Percentiles rank a stretch among this genome's conserved stretches.
Evolutionary conservation across 306 rosid species (phyloP).

Genomic region (Coriaria nepalensis): DNA sequence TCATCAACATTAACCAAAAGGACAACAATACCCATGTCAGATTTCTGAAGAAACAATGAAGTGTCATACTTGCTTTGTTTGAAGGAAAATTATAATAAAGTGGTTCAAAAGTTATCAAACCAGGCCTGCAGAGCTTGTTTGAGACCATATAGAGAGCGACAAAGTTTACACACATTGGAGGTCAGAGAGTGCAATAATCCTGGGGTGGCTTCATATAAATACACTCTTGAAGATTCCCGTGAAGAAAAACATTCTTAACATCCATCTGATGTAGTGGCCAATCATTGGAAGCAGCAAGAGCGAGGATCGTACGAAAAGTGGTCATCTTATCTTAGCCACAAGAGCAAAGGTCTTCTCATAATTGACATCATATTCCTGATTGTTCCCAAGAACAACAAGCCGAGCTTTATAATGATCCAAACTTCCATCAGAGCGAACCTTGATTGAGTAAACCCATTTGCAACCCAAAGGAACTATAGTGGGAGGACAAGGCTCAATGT

Average conservation of each 20-base stretch:
- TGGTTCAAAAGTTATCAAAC: too few species aligned
- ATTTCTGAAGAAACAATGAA: background rate
- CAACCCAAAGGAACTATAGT: background rate
- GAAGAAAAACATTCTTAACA: background rate
- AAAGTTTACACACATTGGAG: background rate
- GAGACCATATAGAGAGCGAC: background rate
- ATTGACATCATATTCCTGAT: background rate
- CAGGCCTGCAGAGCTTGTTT: background rate
- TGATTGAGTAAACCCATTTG: background rate
- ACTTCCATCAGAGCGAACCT: background rate
- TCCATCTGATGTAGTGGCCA: background rate
- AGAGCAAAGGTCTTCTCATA: background rate
- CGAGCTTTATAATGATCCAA: background rate
- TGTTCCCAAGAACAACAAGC: background rate
- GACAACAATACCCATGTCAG: slow-evolving; percentile 3
- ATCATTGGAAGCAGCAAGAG: background rate
- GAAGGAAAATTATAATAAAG: too few species aligned
- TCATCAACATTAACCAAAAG: background rate
- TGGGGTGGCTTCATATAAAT: background rate
- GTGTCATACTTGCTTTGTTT: background rate
- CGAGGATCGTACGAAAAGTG: background rate
- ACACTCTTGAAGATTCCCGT: background rate
- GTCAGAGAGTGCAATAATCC: background rate
- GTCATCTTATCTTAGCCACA: background rate
- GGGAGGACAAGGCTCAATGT: background rate